Base-by-base conservation (phyloP, 441 rosid species). In the Syzygium malaccense region DNA sequence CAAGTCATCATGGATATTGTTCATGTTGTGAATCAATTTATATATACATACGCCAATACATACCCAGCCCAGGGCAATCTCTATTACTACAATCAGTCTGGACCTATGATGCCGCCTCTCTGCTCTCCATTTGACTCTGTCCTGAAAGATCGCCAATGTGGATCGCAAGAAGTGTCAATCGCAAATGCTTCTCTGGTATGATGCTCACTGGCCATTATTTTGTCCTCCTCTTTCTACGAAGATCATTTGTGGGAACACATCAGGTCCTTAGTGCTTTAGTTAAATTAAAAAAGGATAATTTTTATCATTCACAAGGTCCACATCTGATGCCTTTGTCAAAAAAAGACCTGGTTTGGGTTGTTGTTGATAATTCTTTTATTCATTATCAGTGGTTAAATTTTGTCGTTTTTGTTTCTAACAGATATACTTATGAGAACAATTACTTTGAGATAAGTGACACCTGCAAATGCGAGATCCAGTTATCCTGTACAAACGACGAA, bases 91-190 rank as follows among this genome's bases (percentile, higher is more conserved):
- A 97, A 98, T 88, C 99, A 97, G 84, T 94, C 98, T 79, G 99
- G 99, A 80, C 98, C 99, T 88, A 87, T 91, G 14, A 94, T 98
- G 96, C 99, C 98, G 86, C 96, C 99, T 86, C 93, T 98, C 55
- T 98, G 99, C 94, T 94, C 90, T 91, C 99, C 99, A 8, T 98
- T 93, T 83, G 97, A 95, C 91, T 88, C 92, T 55, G 93, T 91
- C 88, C 93, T 95, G 90, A 94, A 93, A 88, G 96, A 93, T 57
- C 96, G 96, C 85, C 92, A 90, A 88, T 96, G 99, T 79, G 92
- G 90, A 12, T 84, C 94, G 57, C 93, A 93, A 86, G 99, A 96
- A 89, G 94, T 98, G 87, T 94, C 98, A 4, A 89, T 96, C 86
- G 92, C 89, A 91, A 96, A 96, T 92, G 98, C 99, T 85, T 98